Evolutionary conservation across 352 stramenopile genomes (phyloP).

Genomic region (Pythium phragmitis): DNA sequence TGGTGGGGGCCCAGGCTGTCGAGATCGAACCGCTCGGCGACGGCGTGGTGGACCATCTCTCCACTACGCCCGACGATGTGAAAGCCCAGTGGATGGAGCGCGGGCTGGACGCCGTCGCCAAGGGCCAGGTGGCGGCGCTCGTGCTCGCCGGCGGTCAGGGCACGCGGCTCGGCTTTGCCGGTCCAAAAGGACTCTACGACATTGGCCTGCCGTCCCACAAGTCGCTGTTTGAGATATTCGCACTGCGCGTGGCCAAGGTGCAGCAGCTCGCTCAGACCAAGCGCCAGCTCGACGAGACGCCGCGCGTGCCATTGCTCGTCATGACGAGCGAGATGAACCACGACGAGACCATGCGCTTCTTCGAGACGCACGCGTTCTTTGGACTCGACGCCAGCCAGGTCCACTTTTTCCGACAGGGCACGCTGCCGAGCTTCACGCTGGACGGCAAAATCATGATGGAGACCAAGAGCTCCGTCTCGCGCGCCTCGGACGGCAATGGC

Average conservation of each 20-base stretch:
- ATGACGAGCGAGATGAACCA: slow-evolving; percentile 99
- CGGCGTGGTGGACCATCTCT: slow-evolving; percentile 42
- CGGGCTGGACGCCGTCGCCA: slow-evolving; percentile 79
- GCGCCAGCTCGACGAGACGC: neutral
- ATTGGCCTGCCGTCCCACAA: slow-evolving; percentile 91
- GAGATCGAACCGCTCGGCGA: slow-evolving; percentile 43
- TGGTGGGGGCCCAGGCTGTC: neutral
- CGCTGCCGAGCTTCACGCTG: slow-evolving; percentile 92
- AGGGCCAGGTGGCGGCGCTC: slow-evolving; percentile 92
- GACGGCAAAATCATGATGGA: slow-evolving; percentile 97
- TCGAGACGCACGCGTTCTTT: slow-evolving; percentile 90
- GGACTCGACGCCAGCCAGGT: slow-evolving; percentile 87
- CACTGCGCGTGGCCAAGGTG: slow-evolving; percentile 88
- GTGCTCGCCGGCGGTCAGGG: slow-evolving; percentile 95
- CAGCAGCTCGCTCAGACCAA: slow-evolving; percentile 24
- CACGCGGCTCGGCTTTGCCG: slow-evolving; percentile 95
- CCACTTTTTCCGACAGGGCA: slow-evolving; percentile 97
- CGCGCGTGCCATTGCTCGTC: slow-evolving; percentile 87
- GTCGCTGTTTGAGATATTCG: slow-evolving; percentile 94
- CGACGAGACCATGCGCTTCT: slow-evolving; percentile 90
- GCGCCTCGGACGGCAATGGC: slow-evolving; percentile 97
- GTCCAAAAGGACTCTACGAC: slow-evolving; percentile 95
- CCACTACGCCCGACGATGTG: slow-evolving; percentile 26
- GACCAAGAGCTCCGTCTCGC: slow-evolving; percentile 70
- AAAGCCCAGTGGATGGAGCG: slow-evolving; percentile 37